A percentile compares a stretch with the other conserved stretches of the same genome.
These are phyloP conservation scores for Aspergillus ustus DNA, from an alignment of 2,329 filamentous ascomycete species.

Conservation along the genomic window DNA sequence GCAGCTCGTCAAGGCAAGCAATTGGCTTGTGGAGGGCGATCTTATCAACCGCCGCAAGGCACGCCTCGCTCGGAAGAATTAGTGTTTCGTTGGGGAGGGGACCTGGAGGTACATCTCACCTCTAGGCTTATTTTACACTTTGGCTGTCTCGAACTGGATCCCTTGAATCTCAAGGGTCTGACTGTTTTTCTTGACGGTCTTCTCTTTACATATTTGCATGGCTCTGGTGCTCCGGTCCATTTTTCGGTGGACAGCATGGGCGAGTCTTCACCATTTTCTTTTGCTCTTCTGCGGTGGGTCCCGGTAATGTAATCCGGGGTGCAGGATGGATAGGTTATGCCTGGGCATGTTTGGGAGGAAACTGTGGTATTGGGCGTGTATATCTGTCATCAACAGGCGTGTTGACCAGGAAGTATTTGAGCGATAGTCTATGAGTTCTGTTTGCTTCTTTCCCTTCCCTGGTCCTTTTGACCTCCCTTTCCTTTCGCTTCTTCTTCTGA, in stretches of 20 bases:
- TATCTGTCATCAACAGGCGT: slow-evolving; percentile 17
- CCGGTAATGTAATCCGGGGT: slow-evolving; percentile 6
- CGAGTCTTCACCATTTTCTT: slow-evolving; percentile 18
- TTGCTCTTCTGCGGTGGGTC: slow-evolving; percentile 21
- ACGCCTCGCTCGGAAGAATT: slow-evolving; percentile 41
- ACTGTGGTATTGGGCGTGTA: slow-evolving; percentile 20
- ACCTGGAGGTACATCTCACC: background rate
- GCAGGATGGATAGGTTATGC: slow-evolving; percentile 16
- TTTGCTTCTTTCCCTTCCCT: slow-evolving; percentile 14
- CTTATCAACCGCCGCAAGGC: slow-evolving; percentile 62
- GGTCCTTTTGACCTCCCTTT: background rate
- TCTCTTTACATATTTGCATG: slow-evolving; percentile 28
- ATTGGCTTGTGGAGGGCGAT: slow-evolving; percentile 93
- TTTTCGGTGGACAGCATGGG: slow-evolving; percentile 20
- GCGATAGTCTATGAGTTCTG: slow-evolving; percentile 18
- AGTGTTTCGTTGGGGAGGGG: slow-evolving; percentile 4
- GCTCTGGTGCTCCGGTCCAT: slow-evolving; percentile 37
- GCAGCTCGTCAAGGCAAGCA: slow-evolving; percentile 90
- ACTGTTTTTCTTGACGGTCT: slow-evolving; percentile 4
- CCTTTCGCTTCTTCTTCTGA: slow-evolving; percentile 1
- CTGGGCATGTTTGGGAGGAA: slow-evolving; percentile 20
- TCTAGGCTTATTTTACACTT: background rate
- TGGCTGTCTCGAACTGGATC: background rate
- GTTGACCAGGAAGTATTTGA: slow-evolving; percentile 17
- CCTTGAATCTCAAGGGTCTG: background rate